These are phyloP conservation scores for Fusarium citri DNA, from an alignment of 2,329 filamentous ascomycete species.

Conservation along the genomic window DNA sequence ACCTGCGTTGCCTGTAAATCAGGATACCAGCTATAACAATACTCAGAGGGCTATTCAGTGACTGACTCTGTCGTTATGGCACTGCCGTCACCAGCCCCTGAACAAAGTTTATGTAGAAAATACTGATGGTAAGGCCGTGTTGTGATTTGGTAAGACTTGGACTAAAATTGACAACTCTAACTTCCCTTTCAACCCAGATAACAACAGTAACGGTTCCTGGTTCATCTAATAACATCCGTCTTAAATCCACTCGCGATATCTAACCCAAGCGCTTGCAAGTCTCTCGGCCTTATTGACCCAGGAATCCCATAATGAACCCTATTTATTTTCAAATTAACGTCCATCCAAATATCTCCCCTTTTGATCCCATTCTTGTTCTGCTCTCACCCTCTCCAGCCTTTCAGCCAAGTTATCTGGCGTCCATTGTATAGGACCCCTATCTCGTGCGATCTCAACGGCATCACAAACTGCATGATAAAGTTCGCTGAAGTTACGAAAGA, in stretches of 20 bases:
- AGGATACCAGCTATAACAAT: neutral
- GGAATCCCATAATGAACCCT: neutral
- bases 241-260: neutral
- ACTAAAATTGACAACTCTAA: constrained; percentile 9
- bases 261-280: neutral
- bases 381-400: constrained; percentile 34
- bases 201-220: constrained; percentile 7
- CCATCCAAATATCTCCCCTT: neutral
- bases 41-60: neutral
- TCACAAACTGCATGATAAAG: constrained; percentile 38
- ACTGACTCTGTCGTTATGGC: constrained; percentile 7
- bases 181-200: neutral
- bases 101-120: neutral
- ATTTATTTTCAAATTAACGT: neutral
- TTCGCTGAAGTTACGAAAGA: constrained; percentile 39
- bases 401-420: constrained; percentile 35
- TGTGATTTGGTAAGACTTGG: constrained; percentile 13
- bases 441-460: constrained; percentile 35
- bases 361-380: constrained; percentile 22
- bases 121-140: constrained; percentile 7
- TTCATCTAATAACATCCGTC: neutral
- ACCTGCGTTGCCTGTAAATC: neutral
- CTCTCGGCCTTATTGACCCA: too few species aligned
- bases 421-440: constrained; percentile 35
- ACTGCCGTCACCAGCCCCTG: neutral